Evolutionary conservation across 1,284 basidiomycete species (phyloP), one percentile per base, ranked within the genome.

Genomic region (Taiwanofungus camphoratus): DNA sequence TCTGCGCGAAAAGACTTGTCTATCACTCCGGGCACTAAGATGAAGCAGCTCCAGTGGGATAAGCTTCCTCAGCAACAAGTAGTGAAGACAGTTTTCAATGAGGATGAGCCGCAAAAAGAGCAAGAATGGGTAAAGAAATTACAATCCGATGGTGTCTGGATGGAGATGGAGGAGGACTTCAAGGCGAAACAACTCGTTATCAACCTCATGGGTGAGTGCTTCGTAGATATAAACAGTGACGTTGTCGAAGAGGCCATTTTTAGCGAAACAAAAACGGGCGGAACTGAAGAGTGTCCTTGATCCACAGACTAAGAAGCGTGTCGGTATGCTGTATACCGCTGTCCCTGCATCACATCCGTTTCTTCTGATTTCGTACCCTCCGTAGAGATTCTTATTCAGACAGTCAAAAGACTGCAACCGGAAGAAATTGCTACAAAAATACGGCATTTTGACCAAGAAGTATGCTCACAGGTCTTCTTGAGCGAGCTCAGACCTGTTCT

Each of bases 41-140:
- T 98, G 89, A 98, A 98, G 66, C 93, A 98, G 64, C 71, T 99
- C 37, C 95, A 99, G 60, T 99, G 96, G 95, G 95, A 99, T 63
- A 99, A 98, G 62, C 74, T 97, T 20, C 82, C 87, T 32, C 89
- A 91, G 49, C 80, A 91, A 54, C 77, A 90, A 52, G 83, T 84
- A n/a, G 66, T 67, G 2, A 87, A 86, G 59, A 96, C 92, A 0
- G 69, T 95, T 5, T 97, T 92, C 87, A 83, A 73, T 30, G 73
- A 77, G 12, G 84, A 89, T 39, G 74, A 82, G 52, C 64, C 76
- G 4, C 67, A 76, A 46, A 79, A 79, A 56, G 91, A 93, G 59
- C 70, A 76, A 44, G 80, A 87, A 52, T 87, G 90, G 71, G 64
- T 92, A 24, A 74, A 78, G 64, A 88, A 88, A 62, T 67, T 97